phyloP scores from a whole-genome alignment of 306 rosid genomes.

The Trifolium repens region DNA sequence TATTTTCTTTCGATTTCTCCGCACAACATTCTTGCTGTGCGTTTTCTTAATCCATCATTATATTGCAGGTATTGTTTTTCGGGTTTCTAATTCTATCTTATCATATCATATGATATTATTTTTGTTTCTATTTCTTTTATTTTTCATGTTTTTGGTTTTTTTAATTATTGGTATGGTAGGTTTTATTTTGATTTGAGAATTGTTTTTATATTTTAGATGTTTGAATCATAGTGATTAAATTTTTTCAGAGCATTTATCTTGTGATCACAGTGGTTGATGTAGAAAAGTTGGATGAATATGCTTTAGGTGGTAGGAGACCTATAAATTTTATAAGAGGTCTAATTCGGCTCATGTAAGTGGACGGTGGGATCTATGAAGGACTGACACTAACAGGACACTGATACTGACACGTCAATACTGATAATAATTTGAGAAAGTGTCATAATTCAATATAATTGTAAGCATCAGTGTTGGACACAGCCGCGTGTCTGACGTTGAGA shows the following conservation, averaged over 20 bases:
- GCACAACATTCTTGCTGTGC: slow-evolving; percentile 6
- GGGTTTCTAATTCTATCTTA: background rate
- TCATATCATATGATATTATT: background rate
- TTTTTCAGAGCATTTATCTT: background rate
- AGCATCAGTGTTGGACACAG: too few species aligned
- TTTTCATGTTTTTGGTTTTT: background rate
- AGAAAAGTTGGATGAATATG: background rate
- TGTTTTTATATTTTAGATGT: background rate
- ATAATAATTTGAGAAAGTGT: too few species aligned
- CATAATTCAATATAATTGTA: too few species aligned
- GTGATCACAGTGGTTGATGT: background rate
- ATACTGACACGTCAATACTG: too few species aligned
- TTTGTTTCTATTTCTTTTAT: background rate
- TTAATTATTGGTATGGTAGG: background rate
- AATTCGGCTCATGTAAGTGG: too few species aligned
- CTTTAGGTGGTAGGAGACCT: background rate
- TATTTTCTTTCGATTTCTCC: slow-evolving; percentile 6
- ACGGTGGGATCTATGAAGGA: too few species aligned
- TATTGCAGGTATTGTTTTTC: background rate
- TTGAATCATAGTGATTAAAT: too few species aligned
- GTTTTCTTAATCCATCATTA: background rate
- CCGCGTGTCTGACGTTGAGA: too few species aligned
- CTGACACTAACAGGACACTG: too few species aligned
- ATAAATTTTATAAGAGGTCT: too few species aligned
- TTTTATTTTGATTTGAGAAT: background rate